phyloP scores from a whole-genome alignment of 2,329 filamentous ascomycete species.

The Westerdykella aurantiaca region DNA sequence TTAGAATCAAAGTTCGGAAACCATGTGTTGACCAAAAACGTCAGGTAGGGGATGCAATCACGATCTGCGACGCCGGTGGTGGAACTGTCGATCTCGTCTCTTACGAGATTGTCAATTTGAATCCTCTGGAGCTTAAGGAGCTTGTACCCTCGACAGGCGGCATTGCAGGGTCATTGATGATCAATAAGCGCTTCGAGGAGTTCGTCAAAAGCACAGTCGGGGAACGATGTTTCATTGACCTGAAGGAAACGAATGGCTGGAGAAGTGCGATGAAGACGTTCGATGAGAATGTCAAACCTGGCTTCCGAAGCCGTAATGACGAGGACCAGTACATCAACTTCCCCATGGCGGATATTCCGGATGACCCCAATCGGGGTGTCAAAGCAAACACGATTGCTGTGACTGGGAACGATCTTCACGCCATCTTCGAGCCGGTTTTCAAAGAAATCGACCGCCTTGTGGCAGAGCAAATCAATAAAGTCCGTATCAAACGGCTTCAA shows the following conservation, averaged over 20 bases:
- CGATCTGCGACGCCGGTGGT: no score
- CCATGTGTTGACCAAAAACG: no score
- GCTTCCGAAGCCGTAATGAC: background rate
- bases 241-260: constrained; percentile 1
- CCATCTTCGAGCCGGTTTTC: background rate
- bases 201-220: constrained; percentile 2
- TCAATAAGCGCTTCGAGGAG: constrained; percentile 5
- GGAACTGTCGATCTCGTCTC: no score
- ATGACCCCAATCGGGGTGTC: constrained; percentile 1
- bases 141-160: background rate
- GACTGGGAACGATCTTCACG: background rate
- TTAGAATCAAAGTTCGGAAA: no score
- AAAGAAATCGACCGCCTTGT: background rate
- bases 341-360: constrained; percentile 3
- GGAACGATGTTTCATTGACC: background rate
- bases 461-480: background rate
- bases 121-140: no score
- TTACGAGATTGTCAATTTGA: no score
- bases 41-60: no score
- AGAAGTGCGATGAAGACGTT: background rate
- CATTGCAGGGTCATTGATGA: background rate
- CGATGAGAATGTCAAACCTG: constrained; percentile 1
- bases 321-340: constrained; percentile 5
- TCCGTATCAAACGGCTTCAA: no score
- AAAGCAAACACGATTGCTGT: background rate